A percentile compares a stretch with the other conserved stretches of the same genome.
phyloP scores from a whole-genome alignment of 345 rosid species.

The Eucalyptus tenuipes region DNA sequence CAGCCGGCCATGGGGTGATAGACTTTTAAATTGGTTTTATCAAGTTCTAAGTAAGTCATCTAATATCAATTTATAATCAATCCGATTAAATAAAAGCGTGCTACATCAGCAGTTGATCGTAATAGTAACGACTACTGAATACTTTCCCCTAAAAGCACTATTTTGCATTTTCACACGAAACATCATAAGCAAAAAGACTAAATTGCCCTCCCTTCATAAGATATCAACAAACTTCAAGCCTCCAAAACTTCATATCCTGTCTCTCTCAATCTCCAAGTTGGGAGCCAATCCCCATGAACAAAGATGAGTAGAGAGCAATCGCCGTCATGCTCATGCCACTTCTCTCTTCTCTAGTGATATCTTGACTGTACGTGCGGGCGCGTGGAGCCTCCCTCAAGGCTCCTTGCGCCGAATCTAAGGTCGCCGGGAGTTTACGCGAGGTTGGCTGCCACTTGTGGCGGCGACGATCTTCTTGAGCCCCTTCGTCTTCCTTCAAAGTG shows the following conservation, averaged over 20 bases:
- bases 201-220: not conserved
- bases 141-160: not conserved
- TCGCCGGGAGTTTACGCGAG: too few species aligned
- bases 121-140: accelerated
- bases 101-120: not conserved
- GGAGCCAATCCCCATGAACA: not conserved
- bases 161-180: not conserved
- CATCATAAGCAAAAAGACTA: not conserved
- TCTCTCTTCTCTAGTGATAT: too few species aligned
- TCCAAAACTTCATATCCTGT: not conserved
- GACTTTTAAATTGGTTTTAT: not conserved
- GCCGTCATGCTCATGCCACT: too few species aligned
- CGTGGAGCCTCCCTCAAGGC: too few species aligned
- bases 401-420: too few species aligned
- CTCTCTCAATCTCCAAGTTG: not conserved
- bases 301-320: not conserved
- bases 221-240: not conserved
- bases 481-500: not conserved
- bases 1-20: not conserved
- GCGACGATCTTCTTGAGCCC: not conserved
- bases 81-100: not conserved
- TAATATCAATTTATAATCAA: not conserved
- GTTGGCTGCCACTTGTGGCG: too few species aligned
- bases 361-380: too few species aligned
- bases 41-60: not conserved